Evolutionary conservation across 1,284 basidiomycete species (phyloP), one percentile per base, ranked within the genome.

Genomic region (Boletellus deceptivus): DNA sequence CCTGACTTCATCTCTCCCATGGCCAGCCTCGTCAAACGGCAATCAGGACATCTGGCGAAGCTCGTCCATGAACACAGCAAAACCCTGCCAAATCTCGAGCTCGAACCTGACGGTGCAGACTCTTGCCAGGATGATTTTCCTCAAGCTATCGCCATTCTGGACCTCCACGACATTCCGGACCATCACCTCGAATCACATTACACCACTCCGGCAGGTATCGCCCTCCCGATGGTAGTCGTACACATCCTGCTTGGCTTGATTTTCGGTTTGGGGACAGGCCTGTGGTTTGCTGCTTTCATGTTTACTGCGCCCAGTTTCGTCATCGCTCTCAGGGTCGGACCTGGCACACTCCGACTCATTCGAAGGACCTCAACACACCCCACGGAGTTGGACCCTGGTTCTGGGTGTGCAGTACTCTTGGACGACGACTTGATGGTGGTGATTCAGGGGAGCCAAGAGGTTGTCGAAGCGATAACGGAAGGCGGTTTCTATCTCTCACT

Each of bases 1-100:
- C 58, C 60, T 10, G 60, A 62, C 3, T 57, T 58, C 27, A 14
- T 59, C 40, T 29, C 37, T 6, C 58, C 60, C 7, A 60, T 59
- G 50, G 13, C 55, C 31, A 58, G 60, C 31, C 54, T 59, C 27
- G 40, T 47, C 17, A 62, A 62, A 43, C 55, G 60, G 2, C 58
- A 49, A 39, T 57, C 59, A 9, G 54, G 57, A 11, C 54, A 54
- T 37, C 47, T 59, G 1, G 55, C 57, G 3, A 50, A 41, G n/a
- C 55, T 62, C 4, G 4, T 59, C 37, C 47, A 60, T 6, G 31
- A 49, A 17, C 27, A 62, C 41, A 46, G 57, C 41, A 57, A 43
- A 39, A n/a, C 3, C 42, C 35, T 59, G 14, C 39, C 11, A 4
- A 9, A 14, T 2, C 49, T 33, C 5, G 42, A 62, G 31, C 38